A percentile compares a stretch with the other conserved stretches of the same genome.
Conservation (phyloP, 805 yeast genomes). For the Yamadazyma olivae region DNA sequence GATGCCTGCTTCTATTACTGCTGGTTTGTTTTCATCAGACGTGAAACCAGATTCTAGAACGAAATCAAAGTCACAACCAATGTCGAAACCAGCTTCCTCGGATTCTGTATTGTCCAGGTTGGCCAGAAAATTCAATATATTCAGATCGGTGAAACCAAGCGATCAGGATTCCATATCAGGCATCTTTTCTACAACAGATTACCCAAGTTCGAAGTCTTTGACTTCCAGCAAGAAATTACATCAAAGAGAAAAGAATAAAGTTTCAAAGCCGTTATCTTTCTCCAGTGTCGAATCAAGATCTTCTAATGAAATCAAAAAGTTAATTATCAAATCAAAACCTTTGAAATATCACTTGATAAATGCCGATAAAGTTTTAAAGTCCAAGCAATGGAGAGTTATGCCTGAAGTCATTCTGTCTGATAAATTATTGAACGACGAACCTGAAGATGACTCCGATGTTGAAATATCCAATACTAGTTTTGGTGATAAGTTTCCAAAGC, state of each 20-base stretch:
- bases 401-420: conserved; percentile 12
- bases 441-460: conserved; percentile 8
- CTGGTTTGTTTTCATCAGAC: conserved; percentile 4
- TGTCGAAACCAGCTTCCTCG: neutral
- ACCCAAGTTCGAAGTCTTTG: conserved; percentile 7
- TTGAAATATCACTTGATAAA: conserved; percentile 39
- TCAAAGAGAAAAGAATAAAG: conserved; percentile 4
- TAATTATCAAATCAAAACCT: conserved; percentile 40
- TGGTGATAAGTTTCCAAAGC: neutral
- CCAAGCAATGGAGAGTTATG: conserved; percentile 30
- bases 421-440: conserved; percentile 8
- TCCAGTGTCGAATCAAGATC: conserved; percentile 9
- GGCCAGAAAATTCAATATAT: conserved; percentile 11
- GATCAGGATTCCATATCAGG: conserved; percentile 5
- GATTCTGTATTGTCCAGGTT: conserved; percentile 6
- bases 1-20: conserved; percentile 14
- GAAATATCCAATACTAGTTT: neutral
- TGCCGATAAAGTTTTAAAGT: conserved; percentile 36
- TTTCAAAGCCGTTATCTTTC: conserved; percentile 10
- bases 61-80: conserved; percentile 1
- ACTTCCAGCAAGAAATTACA: neutral
- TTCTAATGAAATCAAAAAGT: conserved; percentile 19
- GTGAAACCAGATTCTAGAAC: neutral
- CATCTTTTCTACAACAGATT: conserved; percentile 10
- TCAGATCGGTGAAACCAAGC: conserved; percentile 1